Evolutionary conservation across 768 basidiomycete genomes (phyloP).

Genomic region (Phaeotremella skinneri): DNA sequence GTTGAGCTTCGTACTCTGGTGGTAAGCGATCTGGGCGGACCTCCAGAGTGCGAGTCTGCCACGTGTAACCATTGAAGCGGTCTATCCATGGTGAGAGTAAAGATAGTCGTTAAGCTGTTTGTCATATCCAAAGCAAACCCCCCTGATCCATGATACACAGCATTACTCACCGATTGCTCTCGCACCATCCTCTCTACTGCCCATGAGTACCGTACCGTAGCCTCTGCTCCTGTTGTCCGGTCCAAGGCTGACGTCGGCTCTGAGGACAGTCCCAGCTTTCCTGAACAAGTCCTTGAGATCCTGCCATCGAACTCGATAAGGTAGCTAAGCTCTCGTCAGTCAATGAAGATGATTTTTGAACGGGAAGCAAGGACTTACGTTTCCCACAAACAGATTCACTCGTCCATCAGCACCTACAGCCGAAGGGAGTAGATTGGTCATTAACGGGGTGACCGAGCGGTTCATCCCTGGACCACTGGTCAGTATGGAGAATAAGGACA

Average conservation of each 20-base stretch:
- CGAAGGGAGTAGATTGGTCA: slow-evolving; percentile 43
- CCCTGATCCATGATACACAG: not conserved
- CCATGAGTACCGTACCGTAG: slow-evolving; percentile 88
- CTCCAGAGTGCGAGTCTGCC: slow-evolving; percentile 89
- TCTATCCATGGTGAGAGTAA: slow-evolving; percentile 57
- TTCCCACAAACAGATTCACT: slow-evolving; percentile 93
- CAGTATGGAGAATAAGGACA: not conserved
- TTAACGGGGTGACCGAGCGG: slow-evolving; percentile 35
- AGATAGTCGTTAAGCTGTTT: too few species aligned
- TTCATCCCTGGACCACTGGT: slow-evolving; percentile 11
- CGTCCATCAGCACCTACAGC: slow-evolving; percentile 65
- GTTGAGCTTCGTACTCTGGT: slow-evolving; percentile 60
- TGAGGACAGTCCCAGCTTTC: slow-evolving; percentile 82
- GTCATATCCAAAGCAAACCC: not conserved
- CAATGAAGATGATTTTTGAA: slow-evolving; percentile 5
- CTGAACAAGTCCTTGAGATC: slow-evolving; percentile 98
- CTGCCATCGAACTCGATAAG: slow-evolving; percentile 97
- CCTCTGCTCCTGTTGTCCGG: slow-evolving; percentile 90
- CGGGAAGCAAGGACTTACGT: slow-evolving; percentile 60
- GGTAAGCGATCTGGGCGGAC: slow-evolving; percentile 83
- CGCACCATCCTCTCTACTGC: slow-evolving; percentile 89
- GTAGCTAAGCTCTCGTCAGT: slow-evolving; percentile 61
- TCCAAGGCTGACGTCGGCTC: slow-evolving; percentile 73
- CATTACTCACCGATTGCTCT: slow-evolving; percentile 65
- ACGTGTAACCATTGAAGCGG: slow-evolving; percentile 94